Conservation (phyloP, 2,329 filamentous ascomycete species). For the Zasmidium cellare region DNA sequence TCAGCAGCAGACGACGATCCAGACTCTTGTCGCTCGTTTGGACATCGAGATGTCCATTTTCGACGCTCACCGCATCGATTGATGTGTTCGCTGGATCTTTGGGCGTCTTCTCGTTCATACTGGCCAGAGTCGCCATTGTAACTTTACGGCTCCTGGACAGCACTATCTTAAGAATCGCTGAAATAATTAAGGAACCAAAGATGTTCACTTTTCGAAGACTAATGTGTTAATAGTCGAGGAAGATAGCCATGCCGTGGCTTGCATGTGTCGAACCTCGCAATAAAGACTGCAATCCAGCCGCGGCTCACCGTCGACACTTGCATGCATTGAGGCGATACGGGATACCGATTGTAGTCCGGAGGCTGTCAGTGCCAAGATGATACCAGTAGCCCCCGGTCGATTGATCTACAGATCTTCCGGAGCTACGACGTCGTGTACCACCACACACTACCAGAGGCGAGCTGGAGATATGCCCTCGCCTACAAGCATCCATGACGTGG, state of each 20-base stretch:
- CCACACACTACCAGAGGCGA: not conserved
- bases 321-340: not conserved
- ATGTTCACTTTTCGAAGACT: no score
- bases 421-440: not conserved
- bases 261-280: not conserved
- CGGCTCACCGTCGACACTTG: no score
- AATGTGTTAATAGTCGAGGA: not conserved
- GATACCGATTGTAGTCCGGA: not conserved
- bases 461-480: not conserved
- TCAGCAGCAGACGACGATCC: slow-evolving; percentile 6
- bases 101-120: not conserved
- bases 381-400: not conserved
- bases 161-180: no score
- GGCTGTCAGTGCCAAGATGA: not conserved
- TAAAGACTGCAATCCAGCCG: no score
- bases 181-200: no score
- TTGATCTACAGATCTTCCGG: not conserved
- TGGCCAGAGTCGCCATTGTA: not conserved
- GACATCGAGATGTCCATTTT: not conserved
- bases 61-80: slow-evolving; percentile 5
- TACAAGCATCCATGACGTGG: not conserved
- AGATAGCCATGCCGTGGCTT: not conserved
- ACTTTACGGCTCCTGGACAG: no score
- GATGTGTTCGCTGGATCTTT: not conserved
- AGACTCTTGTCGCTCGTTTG: not conserved